Evolutionary conservation across 352 stramenopile genomes (phyloP).

Genomic region (Pythium folliculosum): DNA sequence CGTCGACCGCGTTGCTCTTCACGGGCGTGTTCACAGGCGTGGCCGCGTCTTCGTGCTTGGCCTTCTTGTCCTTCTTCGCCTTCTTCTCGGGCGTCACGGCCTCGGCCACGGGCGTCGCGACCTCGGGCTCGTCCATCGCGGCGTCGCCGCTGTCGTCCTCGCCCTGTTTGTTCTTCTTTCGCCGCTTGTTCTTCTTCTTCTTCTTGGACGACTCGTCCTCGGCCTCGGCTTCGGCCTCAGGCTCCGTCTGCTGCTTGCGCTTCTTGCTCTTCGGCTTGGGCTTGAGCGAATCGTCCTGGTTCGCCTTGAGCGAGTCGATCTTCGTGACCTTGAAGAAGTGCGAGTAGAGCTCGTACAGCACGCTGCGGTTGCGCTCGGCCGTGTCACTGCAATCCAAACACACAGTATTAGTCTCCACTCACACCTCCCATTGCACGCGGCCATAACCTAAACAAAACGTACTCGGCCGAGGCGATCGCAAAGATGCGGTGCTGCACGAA

Average conservation of each 20-base stretch:
- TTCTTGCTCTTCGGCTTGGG: constrained; percentile 32
- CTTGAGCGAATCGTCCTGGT: constrained; percentile 30
- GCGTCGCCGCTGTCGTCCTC: constrained; percentile 21
- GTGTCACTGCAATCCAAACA: constrained; percentile 46
- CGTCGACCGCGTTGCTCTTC: constrained; percentile 7
- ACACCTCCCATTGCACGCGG: neutral
- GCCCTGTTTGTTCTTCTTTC: constrained; percentile 44
- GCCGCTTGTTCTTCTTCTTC: constrained; percentile 44
- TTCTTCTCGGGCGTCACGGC: constrained; percentile 31
- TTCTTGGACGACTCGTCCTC: constrained; percentile 13
- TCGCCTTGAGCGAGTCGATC: constrained; percentile 72
- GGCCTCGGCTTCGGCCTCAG: neutral
- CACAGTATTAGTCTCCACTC: constrained; percentile 1
- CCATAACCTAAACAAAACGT: constrained; percentile 9
- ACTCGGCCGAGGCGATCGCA: constrained; percentile 70
- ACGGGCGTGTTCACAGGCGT: constrained; percentile 32
- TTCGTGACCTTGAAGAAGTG: constrained; percentile 74
- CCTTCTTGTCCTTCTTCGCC: constrained; percentile 18
- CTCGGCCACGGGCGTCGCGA: constrained; percentile 16
- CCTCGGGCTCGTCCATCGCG: constrained; percentile 18
- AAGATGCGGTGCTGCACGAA: constrained; percentile 83
- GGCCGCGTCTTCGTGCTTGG: constrained; percentile 3
- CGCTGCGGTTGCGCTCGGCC: constrained; percentile 73
- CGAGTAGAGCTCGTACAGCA: constrained; percentile 79
- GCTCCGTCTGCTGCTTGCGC: constrained; percentile 28